Conservation (phyloP, 1,139 yeast genomes). For the Yamadazyma songkhlaensis region DNA sequence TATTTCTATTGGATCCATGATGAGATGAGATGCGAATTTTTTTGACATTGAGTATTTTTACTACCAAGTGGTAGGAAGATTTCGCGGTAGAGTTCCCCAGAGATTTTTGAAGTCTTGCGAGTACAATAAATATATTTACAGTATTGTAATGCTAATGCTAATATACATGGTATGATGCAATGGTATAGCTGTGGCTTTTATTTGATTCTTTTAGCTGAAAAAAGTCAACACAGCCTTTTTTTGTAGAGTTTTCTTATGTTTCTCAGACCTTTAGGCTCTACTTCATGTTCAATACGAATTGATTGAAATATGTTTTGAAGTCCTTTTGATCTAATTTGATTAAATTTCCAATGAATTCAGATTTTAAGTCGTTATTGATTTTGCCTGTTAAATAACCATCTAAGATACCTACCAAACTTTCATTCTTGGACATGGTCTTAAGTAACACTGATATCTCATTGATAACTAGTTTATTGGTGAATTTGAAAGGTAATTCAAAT, state of each 20-base stretch:
- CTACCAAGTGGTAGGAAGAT: not conserved
- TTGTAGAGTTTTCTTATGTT: not conserved
- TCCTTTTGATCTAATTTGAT: conserved; percentile 53
- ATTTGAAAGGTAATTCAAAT: conserved; percentile 78
- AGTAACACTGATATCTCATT: conserved; percentile 73
- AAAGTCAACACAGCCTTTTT: too few species aligned
- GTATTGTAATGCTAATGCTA: conserved; percentile 1
- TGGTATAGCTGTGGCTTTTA: not conserved
- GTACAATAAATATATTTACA: conserved; percentile 4
- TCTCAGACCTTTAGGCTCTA: too few species aligned
- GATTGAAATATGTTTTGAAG: conserved; percentile 63
- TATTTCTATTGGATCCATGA: conserved; percentile 15
- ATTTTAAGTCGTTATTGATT: conserved; percentile 51
- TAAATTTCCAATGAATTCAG: conserved; percentile 57
- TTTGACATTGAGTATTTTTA: not conserved
- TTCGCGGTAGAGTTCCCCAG: too few species aligned
- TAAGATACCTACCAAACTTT: conserved; percentile 18
- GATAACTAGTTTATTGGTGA: conserved; percentile 67
- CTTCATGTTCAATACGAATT: conserved; percentile 28
- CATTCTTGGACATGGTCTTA: conserved; percentile 41
- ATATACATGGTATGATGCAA: not conserved
- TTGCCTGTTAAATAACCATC: conserved; percentile 55
- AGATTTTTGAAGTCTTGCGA: not conserved
- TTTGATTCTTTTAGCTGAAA: too few species aligned
- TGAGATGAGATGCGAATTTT: conserved; percentile 9